These are phyloP conservation scores for Cucurbita moschata DNA, from an alignment of 306 rosid genomes.

Conservation along the genomic window DNA sequence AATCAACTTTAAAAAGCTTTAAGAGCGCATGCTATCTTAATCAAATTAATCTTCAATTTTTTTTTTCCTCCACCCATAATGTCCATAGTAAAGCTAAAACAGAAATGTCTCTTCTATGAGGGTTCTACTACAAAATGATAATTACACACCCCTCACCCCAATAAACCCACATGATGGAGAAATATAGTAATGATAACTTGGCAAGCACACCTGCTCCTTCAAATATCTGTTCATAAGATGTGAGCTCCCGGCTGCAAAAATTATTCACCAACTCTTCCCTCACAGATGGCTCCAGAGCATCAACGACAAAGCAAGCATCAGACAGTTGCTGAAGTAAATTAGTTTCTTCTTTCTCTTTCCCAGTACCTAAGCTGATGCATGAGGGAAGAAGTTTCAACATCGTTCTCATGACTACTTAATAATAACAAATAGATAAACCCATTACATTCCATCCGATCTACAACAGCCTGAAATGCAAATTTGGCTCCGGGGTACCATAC, in stretches of 20 bases:
- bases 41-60: neutral
- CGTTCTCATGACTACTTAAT: neutral
- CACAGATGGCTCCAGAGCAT: constrained; percentile 95
- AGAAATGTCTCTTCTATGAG: neutral
- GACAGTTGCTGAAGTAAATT: constrained; percentile 83
- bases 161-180: neutral
- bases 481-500: neutral
- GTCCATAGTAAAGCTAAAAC: neutral
- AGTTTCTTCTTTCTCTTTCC: constrained; percentile 91
- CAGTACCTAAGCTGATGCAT: constrained; percentile 94
- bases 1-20: neutral
- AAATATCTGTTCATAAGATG: constrained; percentile 93
- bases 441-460: neutral
- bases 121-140: neutral
- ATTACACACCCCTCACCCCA: neutral
- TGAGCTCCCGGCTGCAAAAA: constrained; percentile 89
- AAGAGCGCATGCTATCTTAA: neutral
- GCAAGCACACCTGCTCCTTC: constrained; percentile 88
- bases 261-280: constrained; percentile 93
- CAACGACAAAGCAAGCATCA: constrained; percentile 95
- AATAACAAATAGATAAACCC: neutral
- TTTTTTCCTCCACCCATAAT: neutral
- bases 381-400: neutral
- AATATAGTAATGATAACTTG: neutral
- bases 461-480: neutral